Evolutionary conservation across 2,329 filamentous ascomycete genomes (phyloP).

Genomic region (Colletotrichum tofieldiae): DNA sequence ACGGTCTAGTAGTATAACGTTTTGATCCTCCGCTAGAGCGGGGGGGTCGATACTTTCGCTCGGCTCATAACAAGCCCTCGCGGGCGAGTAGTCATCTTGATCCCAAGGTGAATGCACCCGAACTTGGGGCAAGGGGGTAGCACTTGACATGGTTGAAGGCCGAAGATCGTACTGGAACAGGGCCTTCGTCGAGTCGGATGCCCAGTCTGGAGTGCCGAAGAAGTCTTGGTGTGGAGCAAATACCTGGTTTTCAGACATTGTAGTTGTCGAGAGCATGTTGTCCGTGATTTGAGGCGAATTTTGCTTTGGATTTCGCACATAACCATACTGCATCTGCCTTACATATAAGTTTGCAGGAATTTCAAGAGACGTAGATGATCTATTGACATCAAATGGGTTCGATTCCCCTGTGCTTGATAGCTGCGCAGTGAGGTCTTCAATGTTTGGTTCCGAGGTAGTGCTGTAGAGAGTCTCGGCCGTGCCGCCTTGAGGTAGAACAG

Average conservation of each 20-base stretch:
- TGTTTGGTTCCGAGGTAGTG: too few relatives aligned
- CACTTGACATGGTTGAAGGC: background rate
- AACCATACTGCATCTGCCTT: background rate
- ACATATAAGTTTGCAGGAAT: too few relatives aligned
- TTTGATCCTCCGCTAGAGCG: too few relatives aligned
- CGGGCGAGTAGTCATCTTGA: background rate
- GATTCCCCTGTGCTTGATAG: background rate
- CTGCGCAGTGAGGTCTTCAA: background rate
- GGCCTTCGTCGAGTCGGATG: background rate
- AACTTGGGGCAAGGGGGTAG: background rate
- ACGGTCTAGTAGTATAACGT: too few relatives aligned
- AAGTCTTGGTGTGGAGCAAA: background rate
- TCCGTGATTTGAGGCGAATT: background rate
- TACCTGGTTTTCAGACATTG: background rate
- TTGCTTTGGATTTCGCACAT: too few relatives aligned
- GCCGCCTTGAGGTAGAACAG: too few relatives aligned
- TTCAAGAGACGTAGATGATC: background rate
- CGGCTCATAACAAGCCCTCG: background rate
- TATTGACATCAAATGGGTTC: too few relatives aligned
- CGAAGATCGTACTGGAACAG: background rate
- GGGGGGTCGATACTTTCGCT: too few relatives aligned
- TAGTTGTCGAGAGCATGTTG: background rate
- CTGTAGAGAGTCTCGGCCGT: too few relatives aligned
- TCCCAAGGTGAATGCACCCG: background rate
- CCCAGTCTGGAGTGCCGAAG: background rate